Percentiles rank a stretch among this genome's conserved stretches.
Conservation (phyloP, 306 rosid genomes). For the Alnus rubra region DNA sequence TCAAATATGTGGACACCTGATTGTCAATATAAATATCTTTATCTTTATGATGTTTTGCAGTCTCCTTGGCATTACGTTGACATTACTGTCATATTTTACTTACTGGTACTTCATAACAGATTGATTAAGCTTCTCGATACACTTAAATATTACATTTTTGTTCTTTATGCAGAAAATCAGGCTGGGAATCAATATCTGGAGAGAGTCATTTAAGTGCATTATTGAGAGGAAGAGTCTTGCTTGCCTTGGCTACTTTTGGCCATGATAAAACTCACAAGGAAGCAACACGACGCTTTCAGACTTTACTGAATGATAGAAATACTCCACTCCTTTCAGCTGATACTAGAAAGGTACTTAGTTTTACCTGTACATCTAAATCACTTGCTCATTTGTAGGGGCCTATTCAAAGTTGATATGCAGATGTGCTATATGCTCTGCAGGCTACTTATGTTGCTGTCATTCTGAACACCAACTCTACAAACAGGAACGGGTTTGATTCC, state of each 20-base stretch:
- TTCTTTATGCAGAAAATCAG: conserved; percentile 46
- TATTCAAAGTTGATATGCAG: not conserved
- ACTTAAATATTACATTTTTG: not conserved
- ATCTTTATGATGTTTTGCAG: conserved; percentile 7
- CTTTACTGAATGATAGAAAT: conserved; percentile 39
- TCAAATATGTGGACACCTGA: not conserved
- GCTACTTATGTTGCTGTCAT: conserved; percentile 56
- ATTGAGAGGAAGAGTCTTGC: conserved; percentile 43
- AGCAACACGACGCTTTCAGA: conserved; percentile 52
- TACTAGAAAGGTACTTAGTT: conserved; percentile 43
- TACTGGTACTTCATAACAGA: not conserved
- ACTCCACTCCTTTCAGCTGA: conserved; percentile 55
- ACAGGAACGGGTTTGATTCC: conserved; percentile 46
- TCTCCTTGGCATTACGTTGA: conserved; percentile 1
- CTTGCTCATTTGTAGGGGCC: not conserved
- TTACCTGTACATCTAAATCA: not conserved
- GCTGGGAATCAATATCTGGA: conserved; percentile 57
- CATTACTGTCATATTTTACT: not conserved
- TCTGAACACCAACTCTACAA: conserved; percentile 45
- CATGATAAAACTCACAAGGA: conserved; percentile 52
- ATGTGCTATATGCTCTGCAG: conserved; percentile 33
- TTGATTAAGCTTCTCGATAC: not conserved
- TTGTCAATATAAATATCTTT: not conserved
- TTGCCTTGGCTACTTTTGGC: conserved; percentile 54
- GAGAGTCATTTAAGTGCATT: conserved; percentile 51